These are phyloP conservation scores for Cladosporium sphaerospermum DNA, from an alignment of 2,329 filamentous ascomycete species.

Conservation along the genomic window DNA sequence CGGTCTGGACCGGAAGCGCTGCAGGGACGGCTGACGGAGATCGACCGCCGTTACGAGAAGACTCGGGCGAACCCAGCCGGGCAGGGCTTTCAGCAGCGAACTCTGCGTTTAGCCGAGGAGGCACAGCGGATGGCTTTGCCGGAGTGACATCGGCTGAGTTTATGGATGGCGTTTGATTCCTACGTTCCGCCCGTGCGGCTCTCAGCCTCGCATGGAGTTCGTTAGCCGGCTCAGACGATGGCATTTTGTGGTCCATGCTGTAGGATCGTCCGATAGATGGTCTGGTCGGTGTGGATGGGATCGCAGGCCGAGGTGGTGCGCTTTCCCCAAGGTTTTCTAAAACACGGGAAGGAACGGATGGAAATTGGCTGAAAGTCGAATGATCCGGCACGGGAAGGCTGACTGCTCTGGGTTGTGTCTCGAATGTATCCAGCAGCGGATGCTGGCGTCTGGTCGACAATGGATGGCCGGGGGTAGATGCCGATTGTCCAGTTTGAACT, in stretches of 20 bases:
- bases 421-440: neutral
- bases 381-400: neutral
- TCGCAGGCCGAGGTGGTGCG: conserved; percentile 17
- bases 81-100: conserved; percentile 14
- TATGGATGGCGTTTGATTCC: neutral
- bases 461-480: too few species aligned
- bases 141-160: neutral
- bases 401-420: neutral
- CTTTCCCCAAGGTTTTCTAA: conserved; percentile 23
- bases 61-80: conserved; percentile 13
- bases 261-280: neutral
- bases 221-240: conserved; percentile 8
- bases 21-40: conserved; percentile 32
- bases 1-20: conserved; percentile 18
- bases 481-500: too few species aligned
- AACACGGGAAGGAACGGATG: conserved; percentile 19
- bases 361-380: conserved; percentile 12
- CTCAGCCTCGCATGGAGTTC: conserved; percentile 15
- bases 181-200: conserved; percentile 7
- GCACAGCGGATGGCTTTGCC: conserved; percentile 17
- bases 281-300: conserved; percentile 11
- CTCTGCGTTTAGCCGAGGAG: conserved; percentile 18
- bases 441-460: too few species aligned
- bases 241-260: conserved; percentile 9
- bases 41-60: conserved; percentile 18